Conservation (phyloP, 805 yeast species). For the Yamadazyma philogaea region DNA sequence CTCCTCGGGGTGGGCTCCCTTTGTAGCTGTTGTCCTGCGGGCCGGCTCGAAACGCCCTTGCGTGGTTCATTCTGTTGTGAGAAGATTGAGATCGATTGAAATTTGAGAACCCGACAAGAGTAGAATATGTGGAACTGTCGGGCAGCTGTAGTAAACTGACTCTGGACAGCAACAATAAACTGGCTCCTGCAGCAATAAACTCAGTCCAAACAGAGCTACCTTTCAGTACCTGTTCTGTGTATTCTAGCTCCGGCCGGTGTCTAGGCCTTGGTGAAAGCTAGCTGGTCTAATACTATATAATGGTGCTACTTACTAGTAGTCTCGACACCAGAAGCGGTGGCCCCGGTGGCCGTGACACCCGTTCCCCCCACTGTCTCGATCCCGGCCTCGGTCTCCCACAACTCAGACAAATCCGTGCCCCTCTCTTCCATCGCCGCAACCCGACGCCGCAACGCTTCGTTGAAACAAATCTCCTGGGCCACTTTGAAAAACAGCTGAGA, state of each 20-base stretch:
- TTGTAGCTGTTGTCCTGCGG: not conserved
- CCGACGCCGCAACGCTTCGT: conserved; percentile 86
- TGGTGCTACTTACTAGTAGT: conserved; percentile 14
- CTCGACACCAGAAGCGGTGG: conserved; percentile 1
- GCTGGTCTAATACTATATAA: conserved; percentile 26
- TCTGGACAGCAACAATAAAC: too few species aligned
- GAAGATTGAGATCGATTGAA: not conserved
- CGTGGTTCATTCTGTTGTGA: conserved; percentile 2
- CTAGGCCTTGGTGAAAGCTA: conserved; percentile 66
- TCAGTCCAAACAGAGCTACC: too few species aligned
- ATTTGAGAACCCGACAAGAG: too few species aligned
- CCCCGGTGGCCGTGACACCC: not conserved
- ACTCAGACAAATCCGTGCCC: conserved; percentile 26
- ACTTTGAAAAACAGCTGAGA: conserved; percentile 68
- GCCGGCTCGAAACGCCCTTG: conserved; percentile 1
- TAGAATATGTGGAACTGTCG: too few species aligned
- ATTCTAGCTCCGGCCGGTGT: conserved; percentile 45
- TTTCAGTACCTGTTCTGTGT: not conserved
- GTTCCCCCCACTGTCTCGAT: conserved; percentile 7
- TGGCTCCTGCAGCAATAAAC: too few species aligned
- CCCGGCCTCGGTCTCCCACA: conserved; percentile 29
- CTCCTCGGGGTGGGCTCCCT: not conserved
- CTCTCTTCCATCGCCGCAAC: conserved; percentile 43
- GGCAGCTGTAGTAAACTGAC: too few species aligned
- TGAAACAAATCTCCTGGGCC: conserved; percentile 87